phyloP scores from a whole-genome alignment of 768 basidiomycete genomes.

The Kwoniella heveanensis region DNA sequence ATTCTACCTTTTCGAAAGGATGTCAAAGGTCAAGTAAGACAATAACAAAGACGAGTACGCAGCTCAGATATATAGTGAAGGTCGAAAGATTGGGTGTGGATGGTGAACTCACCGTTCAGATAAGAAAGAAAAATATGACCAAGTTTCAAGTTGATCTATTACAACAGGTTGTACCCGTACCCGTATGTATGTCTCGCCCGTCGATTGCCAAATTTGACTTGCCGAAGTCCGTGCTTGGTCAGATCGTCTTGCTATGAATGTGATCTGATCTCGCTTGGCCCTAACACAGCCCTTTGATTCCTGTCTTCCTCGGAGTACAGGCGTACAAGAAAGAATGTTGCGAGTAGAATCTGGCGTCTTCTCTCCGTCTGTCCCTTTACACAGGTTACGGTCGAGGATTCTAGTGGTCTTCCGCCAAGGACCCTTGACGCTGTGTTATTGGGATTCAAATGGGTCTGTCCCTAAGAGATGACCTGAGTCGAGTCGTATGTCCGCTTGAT shows the following conservation, averaged over 20 bases:
- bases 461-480: not conserved
- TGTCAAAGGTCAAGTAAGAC: not conserved
- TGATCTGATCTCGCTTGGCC: not conserved
- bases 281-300: not conserved
- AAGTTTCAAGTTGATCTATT: not conserved
- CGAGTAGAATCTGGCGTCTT: not conserved
- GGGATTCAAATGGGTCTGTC: not conserved
- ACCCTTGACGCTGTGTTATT: not conserved
- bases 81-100: not conserved
- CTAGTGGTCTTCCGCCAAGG: not conserved
- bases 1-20: not conserved
- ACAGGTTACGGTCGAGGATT: not conserved
- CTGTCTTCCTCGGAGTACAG: no score
- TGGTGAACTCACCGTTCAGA: not conserved
- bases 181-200: no score
- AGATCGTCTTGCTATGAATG: no score
- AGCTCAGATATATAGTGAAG: not conserved
- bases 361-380: slow-evolving; percentile 1
- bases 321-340: no score
- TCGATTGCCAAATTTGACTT: not conserved
- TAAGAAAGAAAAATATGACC: not conserved
- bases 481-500: not conserved
- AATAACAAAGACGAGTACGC: not conserved
- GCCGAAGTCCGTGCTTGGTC: not conserved
- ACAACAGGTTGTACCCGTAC: not conserved